Base-by-base conservation (phyloP, 495 filamentous ascomycete species). In the Xeromyces bisporus region DNA sequence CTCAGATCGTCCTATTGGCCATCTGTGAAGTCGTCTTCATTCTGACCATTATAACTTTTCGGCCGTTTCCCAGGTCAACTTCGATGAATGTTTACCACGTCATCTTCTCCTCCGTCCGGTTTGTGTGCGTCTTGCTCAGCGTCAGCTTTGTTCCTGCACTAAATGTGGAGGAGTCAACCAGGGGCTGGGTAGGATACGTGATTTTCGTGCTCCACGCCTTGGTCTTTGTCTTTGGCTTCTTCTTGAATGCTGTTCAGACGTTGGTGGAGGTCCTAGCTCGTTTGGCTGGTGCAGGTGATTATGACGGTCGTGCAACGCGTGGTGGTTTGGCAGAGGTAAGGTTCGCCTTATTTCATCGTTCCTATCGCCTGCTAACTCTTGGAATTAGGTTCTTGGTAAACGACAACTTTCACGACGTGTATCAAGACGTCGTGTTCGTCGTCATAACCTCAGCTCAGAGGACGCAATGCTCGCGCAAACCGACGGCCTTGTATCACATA, bases 1-100 rank as follows among this genome's bases (percentile, higher is more conserved):
- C 86, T 0, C 89, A 97, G 50, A 60, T 96, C 25, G 79, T 93
- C 12, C 56, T 97, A 24, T 66, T 97, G 7, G 87, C 85, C 3
- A 81, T 93, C 21, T 96, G 86, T 47, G 89, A 97, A 56, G 75
- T 96, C 18, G 77, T 93, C 24, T 73, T 81, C 15, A 71, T 93
- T n/a, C 56, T 94, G 18, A 85, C 85, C 0, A 57, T 96, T 2
- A 71, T 89, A 35, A 83, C 82, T 5, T 91, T 94, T 53, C 71
- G 82, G 12, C 89, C 89, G 8, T 97, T 87, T 46, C 74, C 86
- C 28, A 70, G 75, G 13, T 74, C 82, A 20, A 96, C 91, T 0
- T 93, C 85, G n/a, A 97, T 96, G 91, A 96, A 94, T 46, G 65
- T 79, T 3, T 93, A 91, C 43, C 87, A 97, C 40, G 77, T 77